A percentile compares a stretch with the other conserved stretches of the same genome.
These are phyloP conservation scores for Elsinoe perseae DNA, from an alignment of 2,329 filamentous ascomycete species.

Conservation along the genomic window DNA sequence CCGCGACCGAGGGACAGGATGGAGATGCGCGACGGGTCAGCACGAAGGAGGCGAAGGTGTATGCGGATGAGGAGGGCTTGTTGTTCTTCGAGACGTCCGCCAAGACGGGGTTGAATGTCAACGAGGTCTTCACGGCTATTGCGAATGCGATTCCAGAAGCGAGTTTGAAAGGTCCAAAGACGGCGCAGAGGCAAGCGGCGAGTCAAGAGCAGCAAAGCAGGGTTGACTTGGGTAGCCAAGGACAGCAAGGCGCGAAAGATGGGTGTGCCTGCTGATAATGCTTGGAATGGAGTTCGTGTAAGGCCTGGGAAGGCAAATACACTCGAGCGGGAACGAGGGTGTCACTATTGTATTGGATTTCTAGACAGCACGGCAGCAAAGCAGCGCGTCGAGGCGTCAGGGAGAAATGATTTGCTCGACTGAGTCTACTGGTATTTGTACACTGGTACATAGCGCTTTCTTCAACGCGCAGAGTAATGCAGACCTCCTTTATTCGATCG, in stretches of 20 bases:
- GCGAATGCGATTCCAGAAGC: slow-evolving; percentile 97
- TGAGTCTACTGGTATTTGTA: slow-evolving; percentile 6
- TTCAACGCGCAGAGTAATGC: not conserved
- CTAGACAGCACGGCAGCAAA: not conserved
- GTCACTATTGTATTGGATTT: not conserved
- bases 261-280: slow-evolving; percentile 71
- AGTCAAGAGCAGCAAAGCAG: slow-evolving; percentile 60
- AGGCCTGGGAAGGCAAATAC: not conserved
- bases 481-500: not conserved
- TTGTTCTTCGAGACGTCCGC: slow-evolving; percentile 98
- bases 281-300: not conserved
- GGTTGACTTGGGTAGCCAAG: slow-evolving; percentile 70
- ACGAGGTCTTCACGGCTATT: slow-evolving; percentile 95
- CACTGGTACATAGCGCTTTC: slow-evolving; percentile 1
- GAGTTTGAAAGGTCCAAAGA: slow-evolving; percentile 79
- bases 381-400: slow-evolving; percentile 5
- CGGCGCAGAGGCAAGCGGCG: slow-evolving; percentile 46
- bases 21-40: slow-evolving; percentile 79
- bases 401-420: not conserved
- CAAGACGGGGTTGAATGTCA: slow-evolving; percentile 90
- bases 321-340: not conserved
- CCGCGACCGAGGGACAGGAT: slow-evolving; percentile 43
- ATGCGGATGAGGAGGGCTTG: slow-evolving; percentile 88
- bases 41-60: slow-evolving; percentile 82
- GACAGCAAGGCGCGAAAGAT: slow-evolving; percentile 70